These are phyloP conservation scores for Babesia divergens DNA, from an alignment of 169 alveolate genomes.

Conservation along the genomic window DNA sequence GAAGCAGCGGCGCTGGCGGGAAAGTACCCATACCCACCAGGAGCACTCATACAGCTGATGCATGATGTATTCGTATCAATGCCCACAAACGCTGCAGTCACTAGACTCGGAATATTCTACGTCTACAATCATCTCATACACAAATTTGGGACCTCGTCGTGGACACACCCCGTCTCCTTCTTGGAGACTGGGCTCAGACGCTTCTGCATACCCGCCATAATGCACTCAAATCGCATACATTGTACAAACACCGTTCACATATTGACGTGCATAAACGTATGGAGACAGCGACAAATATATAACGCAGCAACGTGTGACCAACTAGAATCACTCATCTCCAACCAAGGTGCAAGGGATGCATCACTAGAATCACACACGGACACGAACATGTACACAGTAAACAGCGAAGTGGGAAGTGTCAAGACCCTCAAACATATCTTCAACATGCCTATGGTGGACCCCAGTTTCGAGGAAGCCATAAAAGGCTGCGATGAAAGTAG, in stretches of 20 bases:
- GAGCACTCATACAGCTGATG: slow-evolving; percentile 56
- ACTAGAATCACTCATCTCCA: slow-evolving; percentile 15
- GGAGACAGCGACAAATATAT: slow-evolving; percentile 56
- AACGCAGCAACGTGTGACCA: slow-evolving; percentile 29
- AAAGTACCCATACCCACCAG: slow-evolving; percentile 58
- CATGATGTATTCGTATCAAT: slow-evolving; percentile 52
- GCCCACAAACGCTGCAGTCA: slow-evolving; percentile 27
- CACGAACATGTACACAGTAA: slow-evolving; percentile 37
- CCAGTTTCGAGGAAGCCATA: slow-evolving; percentile 32
- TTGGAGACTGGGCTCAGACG: slow-evolving; percentile 34
- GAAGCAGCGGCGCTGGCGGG: slow-evolving; percentile 23
- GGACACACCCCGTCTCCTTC: slow-evolving; percentile 35
- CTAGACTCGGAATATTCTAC: slow-evolving; percentile 60
- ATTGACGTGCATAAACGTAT: slow-evolving; percentile 51
- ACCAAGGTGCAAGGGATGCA: background rate
- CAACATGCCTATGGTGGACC: slow-evolving; percentile 54
- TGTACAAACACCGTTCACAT: slow-evolving; percentile 47
- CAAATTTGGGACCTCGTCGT: slow-evolving; percentile 12
- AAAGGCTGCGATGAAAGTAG: slow-evolving; percentile 15
- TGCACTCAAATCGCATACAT: slow-evolving; percentile 38
- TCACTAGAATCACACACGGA: background rate
- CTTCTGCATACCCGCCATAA: slow-evolving; percentile 62
- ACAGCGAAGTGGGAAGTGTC: slow-evolving; percentile 52
- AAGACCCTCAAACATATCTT: slow-evolving; percentile 31
- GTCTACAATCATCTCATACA: slow-evolving; percentile 64